These are phyloP conservation scores for Fraxinus cuspidata DNA, from an alignment of 257 asterid genomes.

Conservation along the genomic window DNA sequence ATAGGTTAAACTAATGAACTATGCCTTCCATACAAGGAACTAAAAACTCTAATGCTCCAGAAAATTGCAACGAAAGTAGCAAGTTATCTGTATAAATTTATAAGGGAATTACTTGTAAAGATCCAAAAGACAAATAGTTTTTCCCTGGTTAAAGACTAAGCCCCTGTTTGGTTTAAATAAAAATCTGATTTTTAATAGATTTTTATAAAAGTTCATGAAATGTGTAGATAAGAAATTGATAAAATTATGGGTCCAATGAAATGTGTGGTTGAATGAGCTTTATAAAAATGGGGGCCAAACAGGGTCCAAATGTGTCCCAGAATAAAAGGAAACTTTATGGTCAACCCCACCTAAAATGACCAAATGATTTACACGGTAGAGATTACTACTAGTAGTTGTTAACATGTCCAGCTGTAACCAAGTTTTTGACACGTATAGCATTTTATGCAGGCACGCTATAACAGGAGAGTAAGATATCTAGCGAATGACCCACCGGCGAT, in stretches of 20 bases:
- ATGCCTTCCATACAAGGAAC: neutral
- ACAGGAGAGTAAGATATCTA: neutral
- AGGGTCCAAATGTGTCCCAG: neutral
- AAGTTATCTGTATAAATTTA: neutral
- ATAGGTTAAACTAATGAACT: slow-evolving; percentile 1
- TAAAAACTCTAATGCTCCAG: neutral
- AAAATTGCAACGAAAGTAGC: neutral
- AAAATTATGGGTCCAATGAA: no score
- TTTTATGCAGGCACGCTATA: neutral
- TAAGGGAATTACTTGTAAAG: slow-evolving; percentile 7
- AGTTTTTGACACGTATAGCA: neutral
- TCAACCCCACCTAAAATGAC: neutral
- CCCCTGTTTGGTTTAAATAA: no score
- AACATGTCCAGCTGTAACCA: neutral
- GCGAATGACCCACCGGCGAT: no score
- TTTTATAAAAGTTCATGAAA: no score
- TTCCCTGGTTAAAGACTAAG: neutral
- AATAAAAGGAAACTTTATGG: neutral
- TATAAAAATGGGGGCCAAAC: no score
- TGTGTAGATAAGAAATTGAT: no score
- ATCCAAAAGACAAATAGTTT: slow-evolving; percentile 2
- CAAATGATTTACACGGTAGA: neutral
- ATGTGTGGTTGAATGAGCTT: no score
- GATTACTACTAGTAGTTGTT: neutral
- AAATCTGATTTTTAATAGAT: no score